Evolutionary conservation across 106 monocot species (phyloP).

Genomic region (Dendrobium catenatum): DNA sequence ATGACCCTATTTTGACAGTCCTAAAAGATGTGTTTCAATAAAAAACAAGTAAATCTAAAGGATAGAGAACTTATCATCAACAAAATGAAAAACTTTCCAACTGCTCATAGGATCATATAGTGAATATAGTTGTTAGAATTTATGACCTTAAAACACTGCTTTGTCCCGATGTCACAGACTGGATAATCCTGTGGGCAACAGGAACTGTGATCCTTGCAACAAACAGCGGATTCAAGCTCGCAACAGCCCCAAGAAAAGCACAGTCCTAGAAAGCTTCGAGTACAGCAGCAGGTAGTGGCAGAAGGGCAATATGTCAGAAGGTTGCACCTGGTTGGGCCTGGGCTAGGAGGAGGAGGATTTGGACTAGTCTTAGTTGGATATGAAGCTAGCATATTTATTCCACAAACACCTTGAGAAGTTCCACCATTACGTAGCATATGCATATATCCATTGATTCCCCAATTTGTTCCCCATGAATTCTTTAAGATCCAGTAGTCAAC

Average conservation of each 20-base stretch:
- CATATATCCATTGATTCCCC: conserved; percentile 95
- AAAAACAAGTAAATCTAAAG: not conserved
- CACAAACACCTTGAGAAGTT: conserved; percentile 63
- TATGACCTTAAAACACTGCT: conserved; percentile 71
- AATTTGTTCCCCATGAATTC: conserved; percentile 93
- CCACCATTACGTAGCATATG: conserved; percentile 69
- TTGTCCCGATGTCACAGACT: conserved; percentile 42
- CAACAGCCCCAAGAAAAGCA: conserved; percentile 95
- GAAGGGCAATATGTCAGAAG: conserved; percentile 55
- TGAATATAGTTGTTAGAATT: not conserved
- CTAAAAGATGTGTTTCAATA: not conserved
- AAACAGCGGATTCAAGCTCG: conserved; percentile 75
- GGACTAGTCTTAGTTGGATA: conserved; percentile 81
- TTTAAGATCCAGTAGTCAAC: conserved; percentile 93
- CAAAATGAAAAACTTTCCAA: not conserved
- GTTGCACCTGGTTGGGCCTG: conserved; percentile 79
- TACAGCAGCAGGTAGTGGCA: conserved; percentile 87
- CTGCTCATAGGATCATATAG: not conserved
- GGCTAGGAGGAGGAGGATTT: conserved; percentile 80
- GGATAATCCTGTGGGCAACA: conserved; percentile 90
- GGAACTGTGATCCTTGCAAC: conserved; percentile 69
- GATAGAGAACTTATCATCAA: not conserved
- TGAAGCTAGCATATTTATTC: conserved; percentile 85
- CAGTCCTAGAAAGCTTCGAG: conserved; percentile 49
- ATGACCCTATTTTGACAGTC: not conserved